Percentiles rank a stretch among this genome's conserved stretches.
Evolutionary conservation across 257 asterid species (phyloP).

Genomic region (Primulina tabacum): DNA sequence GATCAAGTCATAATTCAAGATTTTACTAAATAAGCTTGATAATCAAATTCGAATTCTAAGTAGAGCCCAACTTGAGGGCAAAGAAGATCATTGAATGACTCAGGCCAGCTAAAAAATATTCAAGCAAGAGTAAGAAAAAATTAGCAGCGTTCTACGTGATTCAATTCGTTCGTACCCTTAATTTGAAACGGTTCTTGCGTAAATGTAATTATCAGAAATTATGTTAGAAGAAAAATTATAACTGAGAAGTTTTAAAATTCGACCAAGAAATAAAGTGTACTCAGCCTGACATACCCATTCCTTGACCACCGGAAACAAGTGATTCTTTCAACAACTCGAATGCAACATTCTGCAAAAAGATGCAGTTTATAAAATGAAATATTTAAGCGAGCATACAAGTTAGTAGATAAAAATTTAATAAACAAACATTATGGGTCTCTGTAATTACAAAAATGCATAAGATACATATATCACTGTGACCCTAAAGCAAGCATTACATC

Average conservation of each 20-base stretch:
- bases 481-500: not conserved
- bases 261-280: constrained; percentile 18
- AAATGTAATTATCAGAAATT: not conserved
- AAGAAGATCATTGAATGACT: not conserved
- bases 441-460: not conserved
- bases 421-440: not conserved
- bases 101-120: not conserved
- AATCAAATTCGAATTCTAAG: not conserved
- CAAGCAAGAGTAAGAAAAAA: not conserved
- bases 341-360: constrained; percentile 79
- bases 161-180: not conserved
- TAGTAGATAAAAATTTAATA: constrained; percentile 7
- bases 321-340: constrained; percentile 70
- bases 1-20: too few species aligned
- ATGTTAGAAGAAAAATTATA: not conserved
- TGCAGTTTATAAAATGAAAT: constrained; percentile 15
- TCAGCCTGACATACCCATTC: constrained; percentile 44
- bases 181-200: not conserved
- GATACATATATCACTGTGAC: not conserved
- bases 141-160: not conserved
- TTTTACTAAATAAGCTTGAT: not conserved
- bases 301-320: constrained; percentile 41
- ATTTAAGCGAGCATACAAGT: not conserved
- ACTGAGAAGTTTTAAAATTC: not conserved
- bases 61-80: not conserved